Conservation (phyloP, 441 rosid species). For the Codiaeum variegatum region DNA sequence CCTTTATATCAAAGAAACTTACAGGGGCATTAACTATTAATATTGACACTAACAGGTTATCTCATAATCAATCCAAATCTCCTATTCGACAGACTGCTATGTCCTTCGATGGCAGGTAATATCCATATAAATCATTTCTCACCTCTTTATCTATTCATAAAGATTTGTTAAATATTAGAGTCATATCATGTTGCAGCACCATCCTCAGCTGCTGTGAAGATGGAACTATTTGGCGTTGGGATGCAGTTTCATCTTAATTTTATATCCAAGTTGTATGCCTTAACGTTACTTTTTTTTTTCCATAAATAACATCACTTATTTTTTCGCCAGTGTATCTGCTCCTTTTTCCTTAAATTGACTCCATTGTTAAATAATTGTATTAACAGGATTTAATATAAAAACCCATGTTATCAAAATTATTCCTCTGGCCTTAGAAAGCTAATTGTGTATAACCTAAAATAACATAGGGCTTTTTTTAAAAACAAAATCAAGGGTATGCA, state of each 20-base stretch:
- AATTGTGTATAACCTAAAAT: neutral
- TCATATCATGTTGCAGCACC: constrained; percentile 49
- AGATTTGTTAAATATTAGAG: constrained; percentile 8
- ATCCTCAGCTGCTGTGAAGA: constrained; percentile 94
- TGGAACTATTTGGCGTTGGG: constrained; percentile 98
- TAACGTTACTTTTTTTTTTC: neutral
- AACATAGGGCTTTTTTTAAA: too few species aligned
- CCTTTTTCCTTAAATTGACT: neutral
- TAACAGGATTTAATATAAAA: too few species aligned
- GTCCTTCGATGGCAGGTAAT: constrained; percentile 89
- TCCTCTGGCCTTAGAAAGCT: neutral
- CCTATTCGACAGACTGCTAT: constrained; percentile 92
- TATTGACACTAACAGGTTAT: constrained; percentile 44
- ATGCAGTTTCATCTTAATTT: constrained; percentile 33
- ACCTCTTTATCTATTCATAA: neutral
- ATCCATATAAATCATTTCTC: neutral
- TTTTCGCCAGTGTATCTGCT: too few species aligned
- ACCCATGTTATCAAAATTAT: neutral
- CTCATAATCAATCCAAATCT: constrained; percentile 69
- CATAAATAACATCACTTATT: neutral
- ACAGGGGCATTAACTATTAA: neutral
- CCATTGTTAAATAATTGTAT: constrained; percentile 1
- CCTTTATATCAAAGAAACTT: neutral
- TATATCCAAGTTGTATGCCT: neutral
- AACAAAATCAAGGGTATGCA: neutral